These are phyloP conservation scores for Henningerozyma blattae DNA, from an alignment of 805 yeast genomes.

Conservation along the genomic window DNA sequence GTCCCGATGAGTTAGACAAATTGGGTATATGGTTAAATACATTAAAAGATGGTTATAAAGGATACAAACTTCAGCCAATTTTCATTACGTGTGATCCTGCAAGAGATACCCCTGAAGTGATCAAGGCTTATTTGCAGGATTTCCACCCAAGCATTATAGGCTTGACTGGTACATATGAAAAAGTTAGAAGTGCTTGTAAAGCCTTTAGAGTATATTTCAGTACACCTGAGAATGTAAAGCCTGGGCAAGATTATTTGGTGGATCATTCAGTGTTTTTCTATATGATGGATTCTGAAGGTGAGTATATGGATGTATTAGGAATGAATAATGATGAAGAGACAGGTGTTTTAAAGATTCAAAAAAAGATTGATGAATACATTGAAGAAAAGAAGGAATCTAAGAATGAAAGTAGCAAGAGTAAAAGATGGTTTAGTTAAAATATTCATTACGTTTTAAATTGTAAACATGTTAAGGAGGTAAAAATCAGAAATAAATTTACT, in stretches of 20 bases:
- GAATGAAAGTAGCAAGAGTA: too few species aligned
- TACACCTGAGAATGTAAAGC: constrained; percentile 89
- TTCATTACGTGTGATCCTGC: constrained; percentile 97
- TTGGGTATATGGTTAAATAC: constrained; percentile 55
- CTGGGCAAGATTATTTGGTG: constrained; percentile 92
- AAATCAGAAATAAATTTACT: too few species aligned
- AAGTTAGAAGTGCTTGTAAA: constrained; percentile 75
- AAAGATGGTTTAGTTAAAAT: too few species aligned
- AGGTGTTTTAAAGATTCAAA: constrained; percentile 65
- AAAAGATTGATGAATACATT: constrained; percentile 62
- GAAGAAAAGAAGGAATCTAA: too few species aligned
- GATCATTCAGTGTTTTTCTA: constrained; percentile 97
- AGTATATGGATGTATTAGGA: constrained; percentile 89
- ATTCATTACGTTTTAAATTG: too few species aligned
- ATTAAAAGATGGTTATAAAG: constrained; percentile 46
- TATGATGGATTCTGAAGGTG: constrained; percentile 97
- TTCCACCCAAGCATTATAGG: constrained; percentile 88
- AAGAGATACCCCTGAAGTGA: constrained; percentile 77
- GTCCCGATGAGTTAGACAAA: constrained; percentile 96
- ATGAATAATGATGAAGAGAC: constrained; percentile 73
- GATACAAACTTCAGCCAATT: constrained; percentile 59
- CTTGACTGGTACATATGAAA: constrained; percentile 81
- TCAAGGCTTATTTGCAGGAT: constrained; percentile 72
- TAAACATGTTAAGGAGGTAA: too few species aligned
- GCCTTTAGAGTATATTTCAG: constrained; percentile 89